Evolutionary conservation across 805 yeast species (phyloP).

Genomic region (Teunomyces panamensis): DNA sequence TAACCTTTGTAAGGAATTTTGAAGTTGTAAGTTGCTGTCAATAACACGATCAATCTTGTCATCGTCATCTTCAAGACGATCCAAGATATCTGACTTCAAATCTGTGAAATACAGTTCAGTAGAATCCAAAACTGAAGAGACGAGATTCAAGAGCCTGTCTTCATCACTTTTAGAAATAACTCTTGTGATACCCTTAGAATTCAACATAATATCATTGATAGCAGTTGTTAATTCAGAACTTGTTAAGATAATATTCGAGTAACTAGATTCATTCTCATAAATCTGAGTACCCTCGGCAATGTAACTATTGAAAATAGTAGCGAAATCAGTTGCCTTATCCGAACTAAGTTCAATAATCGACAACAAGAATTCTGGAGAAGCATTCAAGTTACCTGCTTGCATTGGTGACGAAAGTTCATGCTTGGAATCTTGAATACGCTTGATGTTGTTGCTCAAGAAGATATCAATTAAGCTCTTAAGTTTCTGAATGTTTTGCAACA

Average conservation of each 20-base stretch:
- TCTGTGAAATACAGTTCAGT: conserved; percentile 62
- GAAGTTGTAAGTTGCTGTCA: conserved; percentile 70
- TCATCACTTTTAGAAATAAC: conserved; percentile 52
- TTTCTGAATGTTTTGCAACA: conserved; percentile 47
- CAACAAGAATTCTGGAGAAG: conserved; percentile 66
- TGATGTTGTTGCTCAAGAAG: conserved; percentile 63
- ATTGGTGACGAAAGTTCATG: conserved; percentile 73
- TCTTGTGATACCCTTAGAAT: conserved; percentile 67
- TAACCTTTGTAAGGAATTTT: conserved; percentile 62
- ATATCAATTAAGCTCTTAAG: conserved; percentile 62
- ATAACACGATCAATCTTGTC: conserved; percentile 76
- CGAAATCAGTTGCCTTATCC: conserved; percentile 72
- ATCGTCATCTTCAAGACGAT: conserved; percentile 50
- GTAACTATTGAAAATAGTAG: conserved; percentile 69
- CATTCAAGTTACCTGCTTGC: conserved; percentile 77
- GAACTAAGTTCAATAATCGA: conserved; percentile 71
- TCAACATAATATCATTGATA: conserved; percentile 59
- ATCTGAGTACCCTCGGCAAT: conserved; percentile 69
- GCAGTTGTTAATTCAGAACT: conserved; percentile 63
- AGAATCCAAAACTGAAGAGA: conserved; percentile 54
- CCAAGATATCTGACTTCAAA: conserved; percentile 51
- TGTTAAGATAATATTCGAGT: conserved; percentile 58
- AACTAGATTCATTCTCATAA: conserved; percentile 42
- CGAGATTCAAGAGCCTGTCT: conserved; percentile 45
- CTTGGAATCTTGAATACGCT: conserved; percentile 67